Evolutionary conservation across 2,329 filamentous ascomycete species (phyloP).

Genomic region (Diaporthe australafricana): DNA sequence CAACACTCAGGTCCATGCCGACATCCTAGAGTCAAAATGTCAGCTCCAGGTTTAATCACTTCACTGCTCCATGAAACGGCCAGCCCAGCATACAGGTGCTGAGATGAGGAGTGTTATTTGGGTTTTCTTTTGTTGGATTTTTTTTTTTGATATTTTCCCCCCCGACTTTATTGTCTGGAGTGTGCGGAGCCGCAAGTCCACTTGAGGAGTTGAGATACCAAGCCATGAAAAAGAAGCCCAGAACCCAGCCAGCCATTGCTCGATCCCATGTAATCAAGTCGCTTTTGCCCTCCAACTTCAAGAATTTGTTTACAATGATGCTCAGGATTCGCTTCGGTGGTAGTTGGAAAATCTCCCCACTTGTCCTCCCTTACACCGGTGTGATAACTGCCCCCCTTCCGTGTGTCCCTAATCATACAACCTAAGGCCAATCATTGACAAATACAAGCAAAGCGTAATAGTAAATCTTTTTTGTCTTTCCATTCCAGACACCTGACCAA

Average conservation of each 20-base stretch:
- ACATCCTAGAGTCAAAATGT: too few relatives aligned
- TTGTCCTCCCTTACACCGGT: background rate
- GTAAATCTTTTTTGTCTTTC: conserved; percentile 36
- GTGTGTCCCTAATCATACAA: conserved; percentile 16
- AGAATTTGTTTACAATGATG: conserved; percentile 4
- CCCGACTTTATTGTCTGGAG: too few relatives aligned
- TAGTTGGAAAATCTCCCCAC: background rate
- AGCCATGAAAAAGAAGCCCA: background rate
- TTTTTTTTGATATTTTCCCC: background rate
- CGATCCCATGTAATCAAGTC: background rate
- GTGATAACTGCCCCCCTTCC: background rate
- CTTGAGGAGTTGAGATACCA: background rate
- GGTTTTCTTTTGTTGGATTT: background rate
- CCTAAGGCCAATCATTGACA: conserved; percentile 8
- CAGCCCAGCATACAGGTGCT: too few relatives aligned
- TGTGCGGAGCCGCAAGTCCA: background rate
- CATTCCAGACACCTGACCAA: conserved; percentile 33
- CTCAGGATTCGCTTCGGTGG: background rate
- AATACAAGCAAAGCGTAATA: conserved; percentile 27
- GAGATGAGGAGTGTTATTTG: too few relatives aligned
- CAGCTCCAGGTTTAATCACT: too few relatives aligned
- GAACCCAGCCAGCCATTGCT: background rate
- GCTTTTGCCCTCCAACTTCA: conserved; percentile 16
- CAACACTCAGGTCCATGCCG: too few relatives aligned
- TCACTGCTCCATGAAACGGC: too few relatives aligned